These are phyloP conservation scores for Dionaea muscipula DNA, from an alignment of 179 eudicot species.

Conservation along the genomic window DNA sequence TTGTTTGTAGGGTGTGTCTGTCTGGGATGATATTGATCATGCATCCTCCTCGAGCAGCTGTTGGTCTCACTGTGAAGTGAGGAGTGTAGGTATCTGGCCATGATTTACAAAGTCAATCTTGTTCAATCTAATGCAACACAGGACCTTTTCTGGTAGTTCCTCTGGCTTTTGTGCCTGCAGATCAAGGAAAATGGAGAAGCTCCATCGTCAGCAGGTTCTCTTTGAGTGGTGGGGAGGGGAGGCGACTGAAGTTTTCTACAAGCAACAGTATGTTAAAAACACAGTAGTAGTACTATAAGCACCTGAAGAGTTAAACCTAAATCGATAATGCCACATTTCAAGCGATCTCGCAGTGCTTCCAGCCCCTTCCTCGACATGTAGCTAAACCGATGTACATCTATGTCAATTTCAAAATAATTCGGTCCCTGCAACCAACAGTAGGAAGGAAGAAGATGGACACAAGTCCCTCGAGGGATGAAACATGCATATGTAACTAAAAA, in stretches of 20 bases:
- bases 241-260: too few species aligned
- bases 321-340: conserved; percentile 31
- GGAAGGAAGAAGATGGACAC: neutral
- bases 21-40: too few species aligned
- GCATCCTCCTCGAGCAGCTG: too few species aligned
- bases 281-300: neutral
- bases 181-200: neutral
- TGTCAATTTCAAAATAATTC: conserved; percentile 41
- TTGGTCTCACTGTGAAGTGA: conserved; percentile 8
- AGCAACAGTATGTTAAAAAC: neutral
- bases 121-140: conserved; percentile 35
- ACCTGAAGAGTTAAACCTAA: conserved; percentile 46
- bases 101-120: conserved; percentile 35
- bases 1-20: too few species aligned
- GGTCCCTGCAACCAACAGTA: conserved; percentile 25
- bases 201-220: neutral
- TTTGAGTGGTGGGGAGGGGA: neutral
- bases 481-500: too few species aligned
- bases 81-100: conserved; percentile 29
- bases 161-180: conserved; percentile 35
- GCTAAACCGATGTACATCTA: conserved; percentile 45
- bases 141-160: conserved; percentile 41
- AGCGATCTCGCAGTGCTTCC: conserved; percentile 34
- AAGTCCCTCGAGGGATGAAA: too few species aligned
- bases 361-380: conserved; percentile 36